Evolutionary conservation across 2,329 filamentous ascomycete genomes (phyloP), one percentile per base, ranked within the genome.

Genomic region (Claviceps maximensis): DNA sequence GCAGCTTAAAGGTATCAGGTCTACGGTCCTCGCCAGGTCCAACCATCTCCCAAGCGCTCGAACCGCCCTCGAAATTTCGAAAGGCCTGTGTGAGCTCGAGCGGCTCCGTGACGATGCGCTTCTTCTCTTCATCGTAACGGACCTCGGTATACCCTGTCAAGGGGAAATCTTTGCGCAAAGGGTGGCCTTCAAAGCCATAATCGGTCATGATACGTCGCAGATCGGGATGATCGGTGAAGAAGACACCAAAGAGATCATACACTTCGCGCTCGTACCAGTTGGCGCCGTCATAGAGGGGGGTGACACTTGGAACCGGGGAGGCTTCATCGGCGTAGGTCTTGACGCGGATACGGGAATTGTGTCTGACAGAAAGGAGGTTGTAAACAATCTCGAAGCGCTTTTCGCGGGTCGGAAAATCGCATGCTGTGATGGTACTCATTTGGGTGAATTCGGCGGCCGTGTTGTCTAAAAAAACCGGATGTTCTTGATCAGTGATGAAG

Each of bases 191-290:
- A 66, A 98, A 98, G 51, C 93, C 93, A 70, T 98, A 98, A 70
- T 98, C 93, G 59, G 93, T 98, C 91, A 98, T 94, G 74, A 98
- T 97, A 61, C 93, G 83, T 69, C 93, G 83, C 62, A 98, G 77
- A 74, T 98, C 94, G 41, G 93, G 93, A 75, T 98, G 93, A 57
- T 86, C 89, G 52, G 85, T 78, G 72, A 98, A 98, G 78, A 97
- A 96, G 60, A 98, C 89, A 58, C 93, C 93, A 66, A 95, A 98
- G 64, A 98, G 72, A 71, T 98, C 93, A 73, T 97, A 97, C 25
- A 95, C 89, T 73, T 98, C 93, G 60, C 93, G 82, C 77, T 98
- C 93, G 69, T 94, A 97, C 93, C 93, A 98, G 72, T 97, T 93
- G 63, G 93, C 94, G 55, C 93, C 93, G 66, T 96, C 90, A 68